These are phyloP conservation scores for Fraxinus platypoda DNA, from an alignment of 305 asterid genomes.

Conservation along the genomic window DNA sequence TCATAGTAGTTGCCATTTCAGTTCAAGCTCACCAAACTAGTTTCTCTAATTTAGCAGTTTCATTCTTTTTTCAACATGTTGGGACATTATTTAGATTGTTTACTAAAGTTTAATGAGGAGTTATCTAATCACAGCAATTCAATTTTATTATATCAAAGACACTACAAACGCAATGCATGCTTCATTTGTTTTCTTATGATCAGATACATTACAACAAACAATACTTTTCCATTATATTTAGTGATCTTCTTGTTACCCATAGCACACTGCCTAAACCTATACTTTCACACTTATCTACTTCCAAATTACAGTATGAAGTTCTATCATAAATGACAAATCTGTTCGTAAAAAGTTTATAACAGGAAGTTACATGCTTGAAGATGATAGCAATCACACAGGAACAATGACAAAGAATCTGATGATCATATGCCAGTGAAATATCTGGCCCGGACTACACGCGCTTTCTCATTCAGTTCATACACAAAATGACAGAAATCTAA, in stretches of 20 bases:
- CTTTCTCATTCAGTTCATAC: neutral
- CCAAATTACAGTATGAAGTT: too few relatives aligned
- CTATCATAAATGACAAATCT: too few relatives aligned
- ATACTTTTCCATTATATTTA: neutral
- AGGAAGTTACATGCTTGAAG: neutral
- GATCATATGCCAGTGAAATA: neutral
- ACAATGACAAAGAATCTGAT: slow-evolving; percentile 3
- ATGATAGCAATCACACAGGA: neutral
- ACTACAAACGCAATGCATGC: neutral
- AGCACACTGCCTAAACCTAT: too few relatives aligned
- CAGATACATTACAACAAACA: slow-evolving; percentile 7
- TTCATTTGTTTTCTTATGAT: neutral
- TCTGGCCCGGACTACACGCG: neutral
- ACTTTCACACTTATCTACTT: too few relatives aligned
- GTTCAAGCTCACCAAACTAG: neutral
- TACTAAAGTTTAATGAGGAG: neutral
- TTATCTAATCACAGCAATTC: slow-evolving; percentile 5
- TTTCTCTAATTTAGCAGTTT: neutral
- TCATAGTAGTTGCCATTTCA: neutral
- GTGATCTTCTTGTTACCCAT: too few relatives aligned
- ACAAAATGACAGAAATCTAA: neutral
- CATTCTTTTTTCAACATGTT: slow-evolving; percentile 5
- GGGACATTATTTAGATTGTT: neutral
- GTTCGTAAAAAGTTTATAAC: neutral
- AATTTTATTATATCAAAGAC: neutral